Evolutionary conservation across 2,329 filamentous ascomycete genomes (phyloP), one percentile per base, ranked within the genome.

Genomic region (Byssoonygena ceratinophila): DNA sequence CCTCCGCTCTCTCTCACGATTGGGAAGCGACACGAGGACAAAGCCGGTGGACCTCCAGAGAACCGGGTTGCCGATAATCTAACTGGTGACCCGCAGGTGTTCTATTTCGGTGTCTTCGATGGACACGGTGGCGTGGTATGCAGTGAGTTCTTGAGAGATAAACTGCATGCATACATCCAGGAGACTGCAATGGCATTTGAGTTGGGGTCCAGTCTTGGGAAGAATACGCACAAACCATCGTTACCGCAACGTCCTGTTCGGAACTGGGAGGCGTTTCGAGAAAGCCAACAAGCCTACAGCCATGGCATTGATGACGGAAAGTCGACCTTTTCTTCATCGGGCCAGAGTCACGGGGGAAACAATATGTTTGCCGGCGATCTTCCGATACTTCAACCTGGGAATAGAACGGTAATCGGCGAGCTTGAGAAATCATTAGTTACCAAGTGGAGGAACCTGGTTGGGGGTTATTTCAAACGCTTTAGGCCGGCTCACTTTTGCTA

Each of bases 81-180:
- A 1, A 85, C 81, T 57, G 91, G 91, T 1, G 91, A 97, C 64
- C 91, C 91, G 1, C 91, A 97, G 66, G 84, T 97, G 31, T 98
- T 98, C 69, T 98, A 97, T 68, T 98, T 96, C 75, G 90, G 81
- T 1, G 83, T 97, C 1, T 98, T 97, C 63, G 92, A 98, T 68
- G 92, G 92, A 2, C 92, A 98, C 71, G 92, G 92, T 8, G 92
- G 92, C 18, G 79, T 75, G 18, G 86, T 95, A 66, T 97, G 92
- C 68, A 89, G 88, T 55, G 82, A 84, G 16, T 97, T 95, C 61
- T 69, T 97, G 59, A 78, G 83, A 54, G 87, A 96, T 55, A 81
- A 85, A 63, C 72, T 98, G 55, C 92, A 96, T 66, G 80, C 80
- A 8, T 97, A 96, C 66, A 82, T 98, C 32, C 91, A 98, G 68